phyloP scores from a whole-genome alignment of 257 asterid species.

The Solanum gracilifrons region DNA sequence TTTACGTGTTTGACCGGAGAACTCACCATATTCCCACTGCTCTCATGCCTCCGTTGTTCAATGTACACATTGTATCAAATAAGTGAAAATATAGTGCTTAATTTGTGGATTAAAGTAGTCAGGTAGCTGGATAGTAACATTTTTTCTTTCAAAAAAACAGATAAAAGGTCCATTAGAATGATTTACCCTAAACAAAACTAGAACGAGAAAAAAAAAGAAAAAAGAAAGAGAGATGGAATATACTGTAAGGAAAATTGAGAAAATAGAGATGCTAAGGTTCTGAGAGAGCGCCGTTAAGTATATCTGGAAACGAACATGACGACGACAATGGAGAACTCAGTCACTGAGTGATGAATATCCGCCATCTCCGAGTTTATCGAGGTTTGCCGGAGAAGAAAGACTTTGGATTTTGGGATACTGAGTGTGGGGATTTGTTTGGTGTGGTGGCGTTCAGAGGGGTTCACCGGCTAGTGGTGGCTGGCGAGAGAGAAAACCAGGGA shows the following conservation, averaged over 20 bases:
- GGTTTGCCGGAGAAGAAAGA: no score
- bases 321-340: neutral
- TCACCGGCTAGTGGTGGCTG: neutral
- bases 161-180: neutral
- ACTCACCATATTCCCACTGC: slow-evolving; percentile 4
- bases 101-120: neutral
- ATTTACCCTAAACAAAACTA: neutral
- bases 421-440: neutral
- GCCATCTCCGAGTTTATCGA: neutral
- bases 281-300: slow-evolving; percentile 19
- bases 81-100: neutral
- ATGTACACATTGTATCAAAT: neutral
- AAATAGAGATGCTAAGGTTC: slow-evolving; percentile 18
- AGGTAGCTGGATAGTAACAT: neutral
- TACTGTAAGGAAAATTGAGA: slow-evolving; percentile 8
- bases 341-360: neutral
- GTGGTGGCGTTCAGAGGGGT: neutral
- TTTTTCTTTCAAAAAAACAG: neutral
- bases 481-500: neutral
- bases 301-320: slow-evolving; percentile 21
- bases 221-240: neutral
- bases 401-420: neutral
- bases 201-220: neutral
- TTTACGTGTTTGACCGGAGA: neutral
- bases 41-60: slow-evolving; percentile 5